Conservation (phyloP, 768 basidiomycete species). For the Amanita molliuscula region DNA sequence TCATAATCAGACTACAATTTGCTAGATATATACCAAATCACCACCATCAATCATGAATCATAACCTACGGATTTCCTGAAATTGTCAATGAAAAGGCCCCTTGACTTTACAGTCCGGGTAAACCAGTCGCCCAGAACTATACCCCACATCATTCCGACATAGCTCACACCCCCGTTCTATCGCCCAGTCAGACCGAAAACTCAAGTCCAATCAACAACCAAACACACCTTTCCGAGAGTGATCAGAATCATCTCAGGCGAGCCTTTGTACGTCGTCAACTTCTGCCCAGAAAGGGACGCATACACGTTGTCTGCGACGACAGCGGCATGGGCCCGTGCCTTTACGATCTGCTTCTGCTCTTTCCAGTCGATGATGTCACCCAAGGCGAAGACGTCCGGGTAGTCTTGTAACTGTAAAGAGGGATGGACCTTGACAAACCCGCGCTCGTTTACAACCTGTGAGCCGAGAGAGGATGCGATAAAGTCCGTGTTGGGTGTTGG, state of each 20-base stretch:
- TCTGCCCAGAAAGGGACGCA: slow-evolving; percentile 15
- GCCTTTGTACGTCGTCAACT: slow-evolving; percentile 35
- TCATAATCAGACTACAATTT: background rate
- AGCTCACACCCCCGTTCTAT: slow-evolving; percentile 28
- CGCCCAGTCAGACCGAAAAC: background rate
- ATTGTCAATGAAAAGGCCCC: slow-evolving; percentile 11
- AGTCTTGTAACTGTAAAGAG: slow-evolving; percentile 37
- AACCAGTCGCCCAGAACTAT: slow-evolving; percentile 35
- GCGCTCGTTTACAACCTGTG: slow-evolving; percentile 18
- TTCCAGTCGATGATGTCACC: slow-evolving; percentile 46
- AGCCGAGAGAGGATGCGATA: slow-evolving; percentile 26
- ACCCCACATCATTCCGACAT: slow-evolving; percentile 31
- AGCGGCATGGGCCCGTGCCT: slow-evolving; percentile 30
- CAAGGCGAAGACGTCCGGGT: slow-evolving; percentile 42
- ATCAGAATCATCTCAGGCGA: slow-evolving; percentile 43
- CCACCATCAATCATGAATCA: too few relatives aligned
- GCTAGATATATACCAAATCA: background rate
- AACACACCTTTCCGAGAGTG: slow-evolving; percentile 36
- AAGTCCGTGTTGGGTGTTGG: slow-evolving; percentile 36
- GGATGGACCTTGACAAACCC: slow-evolving; percentile 34
- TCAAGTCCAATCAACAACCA: background rate
- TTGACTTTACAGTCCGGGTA: slow-evolving; percentile 19
- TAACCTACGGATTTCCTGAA: slow-evolving; percentile 1
- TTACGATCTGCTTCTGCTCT: slow-evolving; percentile 46
- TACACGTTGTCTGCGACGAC: slow-evolving; percentile 40